A percentile compares a stretch with the other conserved stretches of the same genome.
phyloP scores from a whole-genome alignment of 2,329 filamentous ascomycete genomes.

The Sphaerostilbella broomeana region DNA sequence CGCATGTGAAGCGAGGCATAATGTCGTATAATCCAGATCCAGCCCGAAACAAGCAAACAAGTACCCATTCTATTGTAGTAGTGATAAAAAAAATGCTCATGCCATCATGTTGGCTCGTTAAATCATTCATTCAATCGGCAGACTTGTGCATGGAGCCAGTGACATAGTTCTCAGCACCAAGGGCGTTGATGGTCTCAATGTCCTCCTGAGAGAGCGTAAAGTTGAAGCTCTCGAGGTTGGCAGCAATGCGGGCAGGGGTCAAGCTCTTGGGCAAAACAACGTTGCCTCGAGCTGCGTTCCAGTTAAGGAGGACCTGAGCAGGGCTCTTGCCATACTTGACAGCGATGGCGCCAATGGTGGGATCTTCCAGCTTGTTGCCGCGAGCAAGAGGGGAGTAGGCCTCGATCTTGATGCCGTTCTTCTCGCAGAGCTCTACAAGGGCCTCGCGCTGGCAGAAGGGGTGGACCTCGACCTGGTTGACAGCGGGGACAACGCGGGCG shows the following conservation, averaged over 20 bases:
- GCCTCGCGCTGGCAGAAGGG: conserved; percentile 62
- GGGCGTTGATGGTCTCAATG: conserved; percentile 53
- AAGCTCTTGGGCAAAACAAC: conserved; percentile 71
- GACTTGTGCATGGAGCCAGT: conserved; percentile 47
- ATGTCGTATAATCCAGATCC: conserved; percentile 1
- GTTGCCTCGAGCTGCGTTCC: conserved; percentile 70
- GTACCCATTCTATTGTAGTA: neutral
- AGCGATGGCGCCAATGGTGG: conserved; percentile 54
- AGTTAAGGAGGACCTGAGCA: conserved; percentile 70
- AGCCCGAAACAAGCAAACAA: neutral
- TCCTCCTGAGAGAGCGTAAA: conserved; percentile 57
- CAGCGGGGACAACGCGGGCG: conserved; percentile 53
- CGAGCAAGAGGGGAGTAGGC: conserved; percentile 49
- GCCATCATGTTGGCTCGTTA: neutral
- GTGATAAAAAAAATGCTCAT: neutral
- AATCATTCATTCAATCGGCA: conserved; percentile 24
- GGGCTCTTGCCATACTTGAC: conserved; percentile 65
- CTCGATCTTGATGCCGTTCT: conserved; percentile 49
- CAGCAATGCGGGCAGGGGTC: conserved; percentile 54
- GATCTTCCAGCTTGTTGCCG: conserved; percentile 43
- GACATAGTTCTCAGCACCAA: conserved; percentile 64
- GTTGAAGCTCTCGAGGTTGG: conserved; percentile 57
- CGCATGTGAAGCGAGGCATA: conserved; percentile 1
- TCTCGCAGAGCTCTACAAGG: conserved; percentile 49
- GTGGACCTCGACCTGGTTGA: conserved; percentile 77